Conservation (phyloP, 768 basidiomycete species). For the Tulasnella sp. region DNA sequence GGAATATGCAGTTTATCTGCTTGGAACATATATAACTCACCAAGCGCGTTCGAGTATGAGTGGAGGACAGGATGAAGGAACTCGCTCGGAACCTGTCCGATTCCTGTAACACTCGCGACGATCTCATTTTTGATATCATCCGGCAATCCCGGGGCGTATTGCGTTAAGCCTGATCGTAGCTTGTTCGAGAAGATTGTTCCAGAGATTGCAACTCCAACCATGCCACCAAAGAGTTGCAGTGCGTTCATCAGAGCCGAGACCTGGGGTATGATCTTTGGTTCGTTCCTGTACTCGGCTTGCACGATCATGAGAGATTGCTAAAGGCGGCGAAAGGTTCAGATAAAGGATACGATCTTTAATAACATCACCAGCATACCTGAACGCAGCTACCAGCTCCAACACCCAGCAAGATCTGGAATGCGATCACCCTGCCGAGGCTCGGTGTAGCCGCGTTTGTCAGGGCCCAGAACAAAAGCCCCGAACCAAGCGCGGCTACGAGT, state of each 20-base stretch:
- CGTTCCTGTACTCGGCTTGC: slow-evolving; percentile 29
- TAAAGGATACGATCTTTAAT: not conserved
- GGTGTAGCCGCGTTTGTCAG: not conserved
- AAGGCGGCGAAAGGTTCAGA: slow-evolving; percentile 11
- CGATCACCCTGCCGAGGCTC: slow-evolving; percentile 22
- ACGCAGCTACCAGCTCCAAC: slow-evolving; percentile 29
- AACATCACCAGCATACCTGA: slow-evolving; percentile 19
- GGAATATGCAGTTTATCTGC: not conserved
- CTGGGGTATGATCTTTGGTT: slow-evolving; percentile 28
- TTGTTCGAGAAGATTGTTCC: not conserved
- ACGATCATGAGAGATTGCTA: slow-evolving; percentile 31
- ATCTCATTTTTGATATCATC: not conserved
- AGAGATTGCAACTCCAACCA: not conserved
- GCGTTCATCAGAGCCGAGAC: slow-evolving; percentile 30
- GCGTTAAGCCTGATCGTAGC: not conserved
- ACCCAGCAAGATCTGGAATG: slow-evolving; percentile 32
- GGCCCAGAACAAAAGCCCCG: slow-evolving; percentile 26
- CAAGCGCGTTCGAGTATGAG: not conserved
- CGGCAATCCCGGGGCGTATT: not conserved
- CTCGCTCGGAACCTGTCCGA: not conserved
- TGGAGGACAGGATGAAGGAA: not conserved
- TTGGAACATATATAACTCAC: not conserved
- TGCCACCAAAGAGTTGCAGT: slow-evolving; percentile 22
- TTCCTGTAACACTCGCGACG: not conserved
- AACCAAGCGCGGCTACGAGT: slow-evolving; percentile 25